A percentile compares a stretch with the other conserved stretches of the same genome.
These are phyloP conservation scores for Wilhelminamyces savonicus DNA, from an alignment of 805 yeast genomes.

Conservation along the genomic window DNA sequence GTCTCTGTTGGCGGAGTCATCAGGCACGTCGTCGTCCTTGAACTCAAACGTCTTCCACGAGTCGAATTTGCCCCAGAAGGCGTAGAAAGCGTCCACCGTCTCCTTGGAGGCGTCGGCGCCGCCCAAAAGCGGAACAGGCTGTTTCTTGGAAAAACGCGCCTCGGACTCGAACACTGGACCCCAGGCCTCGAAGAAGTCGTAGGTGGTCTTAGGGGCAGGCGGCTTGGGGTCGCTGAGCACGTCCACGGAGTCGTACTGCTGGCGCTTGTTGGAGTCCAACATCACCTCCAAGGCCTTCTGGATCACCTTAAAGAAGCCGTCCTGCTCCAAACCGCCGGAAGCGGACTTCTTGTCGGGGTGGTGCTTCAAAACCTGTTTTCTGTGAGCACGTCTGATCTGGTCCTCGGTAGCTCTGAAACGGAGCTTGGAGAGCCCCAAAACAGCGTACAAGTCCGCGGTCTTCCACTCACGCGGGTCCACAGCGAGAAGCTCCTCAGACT, in stretches of 20 bases:
- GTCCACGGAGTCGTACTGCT: slow-evolving; percentile 94
- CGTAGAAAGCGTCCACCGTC: slow-evolving; percentile 83
- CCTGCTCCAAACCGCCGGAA: slow-evolving; percentile 80
- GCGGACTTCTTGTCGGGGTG: slow-evolving; percentile 99
- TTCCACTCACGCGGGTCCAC: slow-evolving; percentile 99
- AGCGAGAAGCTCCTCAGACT: slow-evolving; percentile 58
- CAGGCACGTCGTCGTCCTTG: slow-evolving; percentile 98
- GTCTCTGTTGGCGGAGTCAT: slow-evolving; percentile 98
- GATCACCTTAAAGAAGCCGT: slow-evolving; percentile 95
- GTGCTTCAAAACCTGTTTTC: slow-evolving; percentile 92
- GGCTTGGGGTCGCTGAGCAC: slow-evolving; percentile 78
- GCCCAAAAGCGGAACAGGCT: slow-evolving; percentile 86
- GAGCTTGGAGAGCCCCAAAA: slow-evolving; percentile 85
- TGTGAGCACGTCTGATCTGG: slow-evolving; percentile 93
- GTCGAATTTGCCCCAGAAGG: slow-evolving; percentile 89
- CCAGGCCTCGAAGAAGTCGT: slow-evolving; percentile 90
- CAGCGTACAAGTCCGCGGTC: slow-evolving; percentile 91
- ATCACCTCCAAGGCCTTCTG: slow-evolving; percentile 93
- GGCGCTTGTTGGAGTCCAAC: slow-evolving; percentile 80
- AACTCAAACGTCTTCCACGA: slow-evolving; percentile 98
- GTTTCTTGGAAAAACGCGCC: slow-evolving; percentile 85
- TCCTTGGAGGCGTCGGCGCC: slow-evolving; percentile 58
- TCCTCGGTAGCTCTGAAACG: slow-evolving; percentile 89
- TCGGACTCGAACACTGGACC: slow-evolving; percentile 87
- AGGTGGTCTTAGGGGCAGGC: slow-evolving; percentile 58